Conservation (phyloP, 345 rosid species). For the Populus pruinosa region DNA sequence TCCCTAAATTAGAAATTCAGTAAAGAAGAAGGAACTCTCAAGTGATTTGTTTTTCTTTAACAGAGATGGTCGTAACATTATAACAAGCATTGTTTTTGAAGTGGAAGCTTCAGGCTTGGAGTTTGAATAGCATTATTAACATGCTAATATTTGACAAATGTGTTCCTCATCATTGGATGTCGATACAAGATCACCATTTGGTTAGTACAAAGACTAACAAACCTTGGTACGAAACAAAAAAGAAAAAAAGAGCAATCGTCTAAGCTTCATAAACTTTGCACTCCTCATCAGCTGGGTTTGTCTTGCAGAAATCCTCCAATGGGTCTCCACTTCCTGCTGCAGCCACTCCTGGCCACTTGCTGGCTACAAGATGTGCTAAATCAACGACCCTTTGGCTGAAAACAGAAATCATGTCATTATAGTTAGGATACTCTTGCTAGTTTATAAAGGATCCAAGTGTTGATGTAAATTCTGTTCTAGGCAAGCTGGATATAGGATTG, state of each 20-base stretch:
- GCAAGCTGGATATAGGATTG: background rate
- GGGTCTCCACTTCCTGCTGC: slow-evolving; percentile 78
- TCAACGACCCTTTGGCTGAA: slow-evolving; percentile 96
- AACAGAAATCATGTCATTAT: background rate
- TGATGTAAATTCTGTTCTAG: background rate
- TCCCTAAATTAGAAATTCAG: background rate
- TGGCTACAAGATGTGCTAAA: slow-evolving; percentile 88
- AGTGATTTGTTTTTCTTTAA: too few relatives aligned
- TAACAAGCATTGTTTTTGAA: background rate
- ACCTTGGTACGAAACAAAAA: slow-evolving; percentile 2
- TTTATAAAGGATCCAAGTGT: background rate
- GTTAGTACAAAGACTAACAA: slow-evolving; percentile 4
- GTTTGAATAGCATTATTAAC: background rate
- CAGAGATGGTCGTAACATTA: too few relatives aligned
- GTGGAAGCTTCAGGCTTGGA: background rate
- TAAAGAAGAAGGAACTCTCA: too few relatives aligned
- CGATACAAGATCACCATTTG: slow-evolving; percentile 13
- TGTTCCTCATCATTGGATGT: slow-evolving; percentile 15
- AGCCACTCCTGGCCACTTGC: slow-evolving; percentile 71
- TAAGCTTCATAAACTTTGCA: slow-evolving; percentile 90
- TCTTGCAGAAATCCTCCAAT: slow-evolving; percentile 88
- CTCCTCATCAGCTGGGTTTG: slow-evolving; percentile 79
- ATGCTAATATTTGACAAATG: slow-evolving; percentile 2
- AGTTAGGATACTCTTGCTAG: background rate
- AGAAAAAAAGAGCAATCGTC: background rate